Conservation (phyloP, 495 filamentous ascomycete species). For the Sphaerosporella brunnea region DNA sequence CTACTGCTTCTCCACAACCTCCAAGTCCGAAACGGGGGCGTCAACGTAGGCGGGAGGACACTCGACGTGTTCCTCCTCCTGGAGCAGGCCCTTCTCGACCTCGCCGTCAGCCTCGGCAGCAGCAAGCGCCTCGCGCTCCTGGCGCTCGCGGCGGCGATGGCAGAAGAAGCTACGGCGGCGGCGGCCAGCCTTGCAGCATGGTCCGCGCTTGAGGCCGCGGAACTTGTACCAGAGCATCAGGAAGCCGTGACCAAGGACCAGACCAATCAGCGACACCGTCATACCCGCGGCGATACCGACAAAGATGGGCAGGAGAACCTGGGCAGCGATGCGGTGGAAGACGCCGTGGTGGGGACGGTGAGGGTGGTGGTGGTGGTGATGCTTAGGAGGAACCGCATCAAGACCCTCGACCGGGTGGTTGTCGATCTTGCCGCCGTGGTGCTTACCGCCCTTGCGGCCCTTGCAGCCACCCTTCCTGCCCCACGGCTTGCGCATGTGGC, state of each 20-base stretch:
- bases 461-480: neutral
- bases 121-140: neutral
- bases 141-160: neutral
- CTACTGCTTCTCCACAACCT: constrained; percentile 1
- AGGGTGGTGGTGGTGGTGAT: neutral
- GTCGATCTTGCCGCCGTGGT: neutral
- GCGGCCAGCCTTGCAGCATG: neutral
- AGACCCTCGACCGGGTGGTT: neutral
- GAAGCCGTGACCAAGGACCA: neutral
- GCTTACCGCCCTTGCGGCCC: neutral
- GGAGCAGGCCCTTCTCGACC: constrained; percentile 4
- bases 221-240: neutral
- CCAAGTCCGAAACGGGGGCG: neutral
- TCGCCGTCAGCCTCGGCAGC: neutral
- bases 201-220: neutral
- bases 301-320: constrained; percentile 1
- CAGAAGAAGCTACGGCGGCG: neutral
- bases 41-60: neutral
- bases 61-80: neutral
- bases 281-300: constrained; percentile 5
- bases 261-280: neutral
- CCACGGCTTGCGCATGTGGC: neutral
- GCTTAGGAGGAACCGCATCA: neutral
- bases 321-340: neutral
- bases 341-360: neutral